Evolutionary conservation across 2,329 filamentous ascomycete genomes (phyloP).

Genomic region (Ciborinia camelliae): DNA sequence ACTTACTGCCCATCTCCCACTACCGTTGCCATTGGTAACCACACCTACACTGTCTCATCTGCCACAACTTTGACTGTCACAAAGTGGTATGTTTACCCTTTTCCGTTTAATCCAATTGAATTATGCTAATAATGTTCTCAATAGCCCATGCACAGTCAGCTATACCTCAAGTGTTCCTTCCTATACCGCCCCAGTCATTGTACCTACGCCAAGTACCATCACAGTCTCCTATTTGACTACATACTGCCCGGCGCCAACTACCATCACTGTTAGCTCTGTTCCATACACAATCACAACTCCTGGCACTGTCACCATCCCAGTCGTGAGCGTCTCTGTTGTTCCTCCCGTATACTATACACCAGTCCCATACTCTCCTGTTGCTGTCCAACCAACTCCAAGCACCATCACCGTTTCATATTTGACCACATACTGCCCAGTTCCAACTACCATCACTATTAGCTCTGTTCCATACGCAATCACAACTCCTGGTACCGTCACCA

Average conservation of each 20-base stretch:
- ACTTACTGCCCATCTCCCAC: slow-evolving; percentile 25
- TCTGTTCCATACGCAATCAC: slow-evolving; percentile 27
- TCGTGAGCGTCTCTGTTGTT: slow-evolving; percentile 18
- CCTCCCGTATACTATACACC: not conserved
- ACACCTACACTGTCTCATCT: slow-evolving; percentile 23
- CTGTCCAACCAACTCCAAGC: slow-evolving; percentile 3
- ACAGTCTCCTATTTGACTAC: slow-evolving; percentile 16
- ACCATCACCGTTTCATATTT: slow-evolving; percentile 15
- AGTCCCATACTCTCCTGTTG: slow-evolving; percentile 3
- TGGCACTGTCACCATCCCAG: slow-evolving; percentile 20
- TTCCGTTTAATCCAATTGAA: not conserved
- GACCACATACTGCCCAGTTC: slow-evolving; percentile 16
- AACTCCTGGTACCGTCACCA: slow-evolving; percentile 22
- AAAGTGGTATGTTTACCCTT: not conserved
- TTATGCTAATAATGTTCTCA: not conserved
- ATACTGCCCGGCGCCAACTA: slow-evolving; percentile 22
- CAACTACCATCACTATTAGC: slow-evolving; percentile 24
- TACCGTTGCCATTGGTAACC: slow-evolving; percentile 23
- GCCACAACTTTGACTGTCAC: slow-evolving; percentile 18
- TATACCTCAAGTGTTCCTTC: slow-evolving; percentile 22
- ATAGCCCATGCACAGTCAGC: slow-evolving; percentile 13
- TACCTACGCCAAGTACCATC: slow-evolving; percentile 3
- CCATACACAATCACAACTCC: slow-evolving; percentile 25
- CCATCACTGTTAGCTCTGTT: slow-evolving; percentile 25
- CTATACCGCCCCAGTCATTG: slow-evolving; percentile 20